Evolutionary conservation across 1,284 basidiomycete species (phyloP).

Genomic region (Coriolopsis trogii): DNA sequence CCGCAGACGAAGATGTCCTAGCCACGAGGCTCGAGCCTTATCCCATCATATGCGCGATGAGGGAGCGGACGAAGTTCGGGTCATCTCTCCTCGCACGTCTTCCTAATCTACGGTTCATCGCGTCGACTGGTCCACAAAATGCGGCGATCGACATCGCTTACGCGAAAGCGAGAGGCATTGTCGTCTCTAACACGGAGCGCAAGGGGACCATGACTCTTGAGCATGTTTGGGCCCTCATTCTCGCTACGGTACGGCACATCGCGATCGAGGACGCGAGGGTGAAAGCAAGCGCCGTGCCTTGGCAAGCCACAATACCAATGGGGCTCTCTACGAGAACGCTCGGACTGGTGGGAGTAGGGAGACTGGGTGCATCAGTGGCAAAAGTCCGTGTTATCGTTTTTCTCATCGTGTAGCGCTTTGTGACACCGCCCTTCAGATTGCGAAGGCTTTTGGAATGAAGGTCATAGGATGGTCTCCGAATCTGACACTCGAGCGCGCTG

Average conservation of each 20-base stretch:
- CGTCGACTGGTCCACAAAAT: conserved; percentile 60
- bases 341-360: conserved; percentile 62
- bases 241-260: conserved; percentile 57
- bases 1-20: conserved; percentile 53
- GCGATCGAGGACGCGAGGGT: conserved; percentile 53
- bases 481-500: conserved; percentile 59
- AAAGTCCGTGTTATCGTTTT: conserved; percentile 39
- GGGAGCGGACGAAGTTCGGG: conserved; percentile 64
- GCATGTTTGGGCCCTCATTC: conserved; percentile 68
- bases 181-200: conserved; percentile 57
- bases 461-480: conserved; percentile 68
- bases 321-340: conserved; percentile 57
- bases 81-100: conserved; percentile 52
- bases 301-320: conserved; percentile 59
- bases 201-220: conserved; percentile 54
- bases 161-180: conserved; percentile 53
- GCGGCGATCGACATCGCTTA: conserved; percentile 50
- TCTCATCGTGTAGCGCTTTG: too few species aligned
- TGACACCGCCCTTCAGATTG: too few species aligned
- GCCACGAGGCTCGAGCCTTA: conserved; percentile 52
- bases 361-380: conserved; percentile 51
- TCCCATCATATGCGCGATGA: conserved; percentile 66
- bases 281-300: conserved; percentile 49
- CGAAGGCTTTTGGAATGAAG: conserved; percentile 59
- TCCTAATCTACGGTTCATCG: conserved; percentile 59